A percentile compares a stretch with the other conserved stretches of the same genome.
Evolutionary conservation across 176 grass and related monocot species (phyloP).

Genomic region (Typha latifolia): DNA sequence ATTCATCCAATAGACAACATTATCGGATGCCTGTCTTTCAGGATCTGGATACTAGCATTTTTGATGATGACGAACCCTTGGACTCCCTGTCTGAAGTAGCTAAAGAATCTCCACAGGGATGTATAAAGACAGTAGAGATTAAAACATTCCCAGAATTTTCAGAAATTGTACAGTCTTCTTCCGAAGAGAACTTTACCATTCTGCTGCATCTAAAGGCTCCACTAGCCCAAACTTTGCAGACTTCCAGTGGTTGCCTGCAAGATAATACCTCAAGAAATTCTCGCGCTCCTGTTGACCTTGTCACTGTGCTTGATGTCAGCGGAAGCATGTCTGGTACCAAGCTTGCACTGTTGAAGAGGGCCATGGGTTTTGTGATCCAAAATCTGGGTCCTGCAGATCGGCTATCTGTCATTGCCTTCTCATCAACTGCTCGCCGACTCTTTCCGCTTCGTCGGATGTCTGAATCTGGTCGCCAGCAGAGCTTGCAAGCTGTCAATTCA

Average conservation of each 20-base stretch:
- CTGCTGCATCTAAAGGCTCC: slow-evolving; percentile 85
- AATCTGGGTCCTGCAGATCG: slow-evolving; percentile 71
- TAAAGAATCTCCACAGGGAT: slow-evolving; percentile 17
- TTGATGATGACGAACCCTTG: slow-evolving; percentile 77
- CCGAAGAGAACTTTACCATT: slow-evolving; percentile 58
- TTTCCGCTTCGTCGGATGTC: slow-evolving; percentile 81
- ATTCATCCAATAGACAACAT: slow-evolving; percentile 47
- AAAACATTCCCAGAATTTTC: slow-evolving; percentile 70
- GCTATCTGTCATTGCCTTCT: slow-evolving; percentile 79
- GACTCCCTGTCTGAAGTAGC: slow-evolving; percentile 26
- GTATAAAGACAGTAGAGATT: slow-evolving; percentile 60
- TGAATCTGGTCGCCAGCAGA: slow-evolving; percentile 54
- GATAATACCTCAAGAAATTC: slow-evolving; percentile 20
- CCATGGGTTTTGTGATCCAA: slow-evolving; percentile 96
- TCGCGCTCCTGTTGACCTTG: slow-evolving; percentile 71
- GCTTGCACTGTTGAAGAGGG: slow-evolving; percentile 79
- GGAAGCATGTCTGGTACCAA: slow-evolving; percentile 93
- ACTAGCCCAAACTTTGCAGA: slow-evolving; percentile 26
- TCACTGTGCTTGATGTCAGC: slow-evolving; percentile 92
- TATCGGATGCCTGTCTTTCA: slow-evolving; percentile 36
- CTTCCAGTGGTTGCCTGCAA: background rate
- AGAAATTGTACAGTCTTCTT: slow-evolving; percentile 52
- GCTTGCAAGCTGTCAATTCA: slow-evolving; percentile 70
- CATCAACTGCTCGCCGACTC: slow-evolving; percentile 64
- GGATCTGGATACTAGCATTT: slow-evolving; percentile 44